Conservation (phyloP, 2,329 filamentous ascomycete species). For the Xylariaceae sp. region DNA sequence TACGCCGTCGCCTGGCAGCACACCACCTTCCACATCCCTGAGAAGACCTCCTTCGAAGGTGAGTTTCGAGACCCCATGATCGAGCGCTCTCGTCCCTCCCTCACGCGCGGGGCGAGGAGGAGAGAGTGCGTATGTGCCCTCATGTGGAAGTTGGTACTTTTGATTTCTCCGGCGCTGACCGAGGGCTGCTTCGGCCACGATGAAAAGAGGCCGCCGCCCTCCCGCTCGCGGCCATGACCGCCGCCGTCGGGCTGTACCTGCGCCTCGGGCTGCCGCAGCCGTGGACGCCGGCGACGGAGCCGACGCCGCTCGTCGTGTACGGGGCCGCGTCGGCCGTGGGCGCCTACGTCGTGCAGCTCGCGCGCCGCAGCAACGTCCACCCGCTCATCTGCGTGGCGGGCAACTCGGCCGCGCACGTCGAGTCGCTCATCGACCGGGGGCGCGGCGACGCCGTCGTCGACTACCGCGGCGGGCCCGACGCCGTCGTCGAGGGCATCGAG, state of each 20-base stretch:
- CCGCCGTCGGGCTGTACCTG: slow-evolving; percentile 42
- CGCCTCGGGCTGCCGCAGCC: slow-evolving; percentile 40
- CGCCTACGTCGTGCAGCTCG: slow-evolving; percentile 50
- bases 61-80: too few species aligned
- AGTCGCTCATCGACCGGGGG: slow-evolving; percentile 40
- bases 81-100: too few species aligned
- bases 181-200: too few species aligned
- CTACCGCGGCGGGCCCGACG: slow-evolving; percentile 50
- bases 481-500: slow-evolving; percentile 35
- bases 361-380: slow-evolving; percentile 46
- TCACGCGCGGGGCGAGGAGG: too few species aligned
- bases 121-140: too few species aligned
- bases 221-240: slow-evolving; percentile 47
- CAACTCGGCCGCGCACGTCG: slow-evolving; percentile 40
- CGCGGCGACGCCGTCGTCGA: slow-evolving; percentile 54
- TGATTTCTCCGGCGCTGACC: too few species aligned
- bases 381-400: slow-evolving; percentile 56
- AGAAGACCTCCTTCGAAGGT: slow-evolving; percentile 42
- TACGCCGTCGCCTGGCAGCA: slow-evolving; percentile 49
- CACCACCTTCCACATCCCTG: slow-evolving; percentile 49
- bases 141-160: too few species aligned
- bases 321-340: slow-evolving; percentile 50
- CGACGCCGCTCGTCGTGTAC: slow-evolving; percentile 40
- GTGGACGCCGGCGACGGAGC: slow-evolving; percentile 30
- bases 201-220: slow-evolving; percentile 46